Conservation (phyloP, 352 stramenopile genomes). For the Hyaloperonospora arabidopsidis region DNA sequence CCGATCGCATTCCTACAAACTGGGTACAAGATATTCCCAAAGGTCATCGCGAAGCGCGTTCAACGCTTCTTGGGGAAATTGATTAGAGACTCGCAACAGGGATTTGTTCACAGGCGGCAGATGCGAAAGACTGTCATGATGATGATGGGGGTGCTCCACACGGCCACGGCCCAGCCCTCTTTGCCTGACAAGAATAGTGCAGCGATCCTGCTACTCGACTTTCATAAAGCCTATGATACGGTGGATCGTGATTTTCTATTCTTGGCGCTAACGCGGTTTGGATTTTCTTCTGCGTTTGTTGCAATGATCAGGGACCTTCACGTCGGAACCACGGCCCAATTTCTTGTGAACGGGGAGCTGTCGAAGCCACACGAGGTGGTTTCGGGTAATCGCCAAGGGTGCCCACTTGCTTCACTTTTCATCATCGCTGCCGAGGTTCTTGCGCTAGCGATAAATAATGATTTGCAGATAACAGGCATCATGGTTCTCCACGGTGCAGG, state of each 20-base stretch:
- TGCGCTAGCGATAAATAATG: neutral
- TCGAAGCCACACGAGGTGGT: neutral
- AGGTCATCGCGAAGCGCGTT: neutral
- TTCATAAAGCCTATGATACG: neutral
- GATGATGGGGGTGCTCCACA: neutral
- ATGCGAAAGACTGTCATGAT: slow-evolving; percentile 1
- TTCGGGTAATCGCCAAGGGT: neutral
- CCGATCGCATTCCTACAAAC: too few relatives aligned
- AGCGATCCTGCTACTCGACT: neutral
- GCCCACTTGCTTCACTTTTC: neutral
- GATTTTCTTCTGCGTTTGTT: neutral
- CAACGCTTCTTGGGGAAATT: neutral
- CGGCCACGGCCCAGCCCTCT: neutral
- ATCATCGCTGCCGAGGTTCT: neutral
- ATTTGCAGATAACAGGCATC: neutral
- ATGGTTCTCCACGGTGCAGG: neutral
- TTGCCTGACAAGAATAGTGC: too few relatives aligned
- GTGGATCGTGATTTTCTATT: neutral
- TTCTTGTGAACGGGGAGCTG: neutral
- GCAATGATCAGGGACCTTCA: neutral
- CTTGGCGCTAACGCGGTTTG: neutral
- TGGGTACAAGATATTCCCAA: neutral
- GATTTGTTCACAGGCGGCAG: neutral
- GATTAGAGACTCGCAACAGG: neutral
- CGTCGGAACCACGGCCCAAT: neutral